Evolutionary conservation across 2,329 filamentous ascomycete species (phyloP), one percentile per base, ranked within the genome.

Genomic region (Graphiopsis chlorocephala): DNA sequence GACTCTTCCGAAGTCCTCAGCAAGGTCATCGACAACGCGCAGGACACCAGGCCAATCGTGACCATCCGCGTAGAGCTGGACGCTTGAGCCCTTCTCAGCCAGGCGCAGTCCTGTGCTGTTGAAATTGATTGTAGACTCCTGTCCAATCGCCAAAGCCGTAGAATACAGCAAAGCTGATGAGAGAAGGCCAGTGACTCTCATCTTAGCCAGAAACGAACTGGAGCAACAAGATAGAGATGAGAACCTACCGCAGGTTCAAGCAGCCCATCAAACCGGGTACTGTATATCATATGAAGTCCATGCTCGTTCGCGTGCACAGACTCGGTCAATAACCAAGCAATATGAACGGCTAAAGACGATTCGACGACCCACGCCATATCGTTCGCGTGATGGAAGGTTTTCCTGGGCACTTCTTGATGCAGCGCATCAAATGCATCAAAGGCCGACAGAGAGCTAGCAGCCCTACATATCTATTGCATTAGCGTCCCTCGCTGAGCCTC

Each of bases 41-140:
- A 90, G 81, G 0, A 91, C 89, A 64, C 88, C 89, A 78, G 86
- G 88, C 80, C 85, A 89, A 66, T 91, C 88, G 63, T 84, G 78
- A 23, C 75, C 70, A 11, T 85, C 84, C n/a, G 87, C 79, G 2
- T 84, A 77, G 59, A 89, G 85, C 71, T 85, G 82, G 0, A 82
- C 78, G 58, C 75, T 69, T 14, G 75, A 72, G 25, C 75, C 67
- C 4, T 72, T 53, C 20, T 63, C 64, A 17, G 68, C 67, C 28
- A 73, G 66, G 17, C 56, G 38, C n/a, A 69, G 29, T 14, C 73
- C 81, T 71, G 65, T 77, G 72, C 68, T 78, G 72, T 74, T 79
- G 75, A 82, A 82, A 20, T 75, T 74, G 57, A 85, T 77, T 25
- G 83, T 82, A 8, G 80, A 75, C 68, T 84, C 79, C 69, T 86